Evolutionary conservation across 257 asterid genomes (phyloP), one percentile per base, ranked within the genome.

Genomic region (Solanum habrochaites): DNA sequence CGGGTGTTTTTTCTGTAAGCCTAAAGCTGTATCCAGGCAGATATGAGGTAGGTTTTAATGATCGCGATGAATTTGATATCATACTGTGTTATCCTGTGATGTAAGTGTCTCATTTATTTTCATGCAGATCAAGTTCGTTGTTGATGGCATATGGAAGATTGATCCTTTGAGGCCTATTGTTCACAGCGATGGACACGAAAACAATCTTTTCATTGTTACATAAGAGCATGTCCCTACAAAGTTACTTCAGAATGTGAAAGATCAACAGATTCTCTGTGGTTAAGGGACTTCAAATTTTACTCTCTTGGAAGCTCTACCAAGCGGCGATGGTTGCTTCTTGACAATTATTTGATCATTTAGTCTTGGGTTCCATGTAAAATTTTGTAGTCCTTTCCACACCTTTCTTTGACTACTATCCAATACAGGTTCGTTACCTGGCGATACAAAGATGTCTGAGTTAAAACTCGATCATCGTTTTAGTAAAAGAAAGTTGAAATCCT

Each of bases 21-120:
- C 90, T 97, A 80, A 92, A 86, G 94, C 93, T 95, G 88, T 95
- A 97, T 87, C 99, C 98, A 0, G 99, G 99, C 73, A 96, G 91
- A 91, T 93, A 97, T 23, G 99, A 97, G 98, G 98, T 96, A 86
- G 20, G 88, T 45, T 72, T 31, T 45, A 78, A 2, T 27, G 66
- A 15, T 43, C 3, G 2, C 40, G 45, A 45, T 10, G 25, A 45
- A 15, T 45, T 45, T 45, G 25, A 25, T 27, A 25, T 14, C 40
- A 45, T 43, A 43, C 83, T 77, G 1, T 78, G 66, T 27, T 43
- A 78, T 45, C 64, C 62, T 25, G 84, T 45, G 15, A 11, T 45
- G 14, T 27, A 82, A 85, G 56, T 72, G 11, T 78, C 43, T 29
- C 45, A 72, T 35, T 72, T 37, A 49, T 70, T n/a, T 85, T 71